Percentiles rank a stretch among this genome's conserved stretches.
Conservation (phyloP, 106 monocot genomes). For the Dendrobium catenatum region DNA sequence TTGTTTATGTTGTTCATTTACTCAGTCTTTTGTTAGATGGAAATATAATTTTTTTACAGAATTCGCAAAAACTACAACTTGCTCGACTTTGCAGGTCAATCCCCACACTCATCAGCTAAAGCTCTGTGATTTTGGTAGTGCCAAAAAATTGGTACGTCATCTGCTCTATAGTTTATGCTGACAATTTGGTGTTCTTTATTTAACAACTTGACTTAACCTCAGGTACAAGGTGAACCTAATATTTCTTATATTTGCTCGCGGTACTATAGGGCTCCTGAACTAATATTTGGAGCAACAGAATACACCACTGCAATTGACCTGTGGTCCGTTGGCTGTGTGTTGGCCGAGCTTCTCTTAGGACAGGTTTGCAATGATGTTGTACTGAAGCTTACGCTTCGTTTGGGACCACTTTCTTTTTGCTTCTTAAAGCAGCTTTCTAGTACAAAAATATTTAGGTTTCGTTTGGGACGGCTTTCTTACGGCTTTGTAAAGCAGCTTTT, state of each 20-base stretch:
- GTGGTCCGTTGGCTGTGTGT: constrained; percentile 67
- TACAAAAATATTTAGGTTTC: no score
- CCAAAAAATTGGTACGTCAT: constrained; percentile 50
- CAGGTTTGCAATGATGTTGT: constrained; percentile 22
- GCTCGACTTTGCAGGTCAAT: constrained; percentile 40
- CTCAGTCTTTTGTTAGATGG: not conserved
- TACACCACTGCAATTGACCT: constrained; percentile 59
- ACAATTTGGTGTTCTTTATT: not conserved
- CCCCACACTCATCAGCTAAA: constrained; percentile 65
- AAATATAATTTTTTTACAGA: not conserved
- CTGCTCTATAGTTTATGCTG: not conserved
- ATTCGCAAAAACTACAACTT: not conserved
- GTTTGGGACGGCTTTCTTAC: no score
- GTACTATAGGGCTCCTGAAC: constrained; percentile 64
- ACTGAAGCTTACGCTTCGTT: not conserved
- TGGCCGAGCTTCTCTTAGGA: constrained; percentile 49
- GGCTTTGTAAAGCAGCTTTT: no score
- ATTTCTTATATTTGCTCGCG: constrained; percentile 66
- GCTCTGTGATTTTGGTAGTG: constrained; percentile 79
- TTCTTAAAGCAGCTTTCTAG: no score
- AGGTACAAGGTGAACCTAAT: constrained; percentile 49
- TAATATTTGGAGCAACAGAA: constrained; percentile 66
- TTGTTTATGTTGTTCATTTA: not conserved
- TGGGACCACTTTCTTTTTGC: no score
- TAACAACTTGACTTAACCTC: constrained; percentile 4